These are phyloP conservation scores for Apiospora rasikravindrae DNA, from an alignment of 2,329 filamentous ascomycete species.

Conservation along the genomic window DNA sequence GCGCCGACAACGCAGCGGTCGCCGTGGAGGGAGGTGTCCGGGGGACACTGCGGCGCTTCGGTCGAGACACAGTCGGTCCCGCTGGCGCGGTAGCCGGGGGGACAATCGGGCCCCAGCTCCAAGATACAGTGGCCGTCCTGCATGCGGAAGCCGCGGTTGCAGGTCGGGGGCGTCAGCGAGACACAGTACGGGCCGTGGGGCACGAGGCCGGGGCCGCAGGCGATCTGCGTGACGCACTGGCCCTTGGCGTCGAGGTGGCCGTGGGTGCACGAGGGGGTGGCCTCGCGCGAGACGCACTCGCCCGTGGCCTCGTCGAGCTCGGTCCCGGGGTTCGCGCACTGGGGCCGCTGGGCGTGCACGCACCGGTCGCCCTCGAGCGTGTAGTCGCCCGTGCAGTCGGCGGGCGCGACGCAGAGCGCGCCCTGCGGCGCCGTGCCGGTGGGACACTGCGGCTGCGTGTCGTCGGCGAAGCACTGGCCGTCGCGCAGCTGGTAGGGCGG, in stretches of 20 bases:
- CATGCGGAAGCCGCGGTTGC: background rate
- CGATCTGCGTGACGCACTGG: background rate
- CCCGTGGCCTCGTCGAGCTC: background rate
- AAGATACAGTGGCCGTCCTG: background rate
- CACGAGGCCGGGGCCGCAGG: background rate
- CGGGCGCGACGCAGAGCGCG: background rate
- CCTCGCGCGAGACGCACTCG: background rate
- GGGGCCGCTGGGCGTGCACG: background rate
- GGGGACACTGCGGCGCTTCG: background rate
- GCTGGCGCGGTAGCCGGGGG: background rate
- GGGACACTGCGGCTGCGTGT: background rate
- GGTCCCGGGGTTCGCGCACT: background rate
- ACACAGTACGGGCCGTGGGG: background rate
- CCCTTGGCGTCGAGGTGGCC: background rate
- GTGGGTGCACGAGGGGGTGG: background rate
- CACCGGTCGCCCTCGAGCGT: conserved; percentile 7
- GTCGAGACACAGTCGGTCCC: conserved; percentile 2
- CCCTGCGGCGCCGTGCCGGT: background rate
- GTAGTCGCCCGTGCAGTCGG: background rate
- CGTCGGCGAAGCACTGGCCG: background rate
- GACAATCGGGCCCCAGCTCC: background rate
- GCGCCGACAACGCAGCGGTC: background rate
- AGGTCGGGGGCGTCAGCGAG: background rate
- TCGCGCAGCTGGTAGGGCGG: conserved; percentile 1
- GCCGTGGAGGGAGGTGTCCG: background rate